Evolutionary conservation across 2,329 filamentous ascomycete genomes (phyloP), one percentile per base, ranked within the genome.

Genomic region (Fusarium goolgardi): DNA sequence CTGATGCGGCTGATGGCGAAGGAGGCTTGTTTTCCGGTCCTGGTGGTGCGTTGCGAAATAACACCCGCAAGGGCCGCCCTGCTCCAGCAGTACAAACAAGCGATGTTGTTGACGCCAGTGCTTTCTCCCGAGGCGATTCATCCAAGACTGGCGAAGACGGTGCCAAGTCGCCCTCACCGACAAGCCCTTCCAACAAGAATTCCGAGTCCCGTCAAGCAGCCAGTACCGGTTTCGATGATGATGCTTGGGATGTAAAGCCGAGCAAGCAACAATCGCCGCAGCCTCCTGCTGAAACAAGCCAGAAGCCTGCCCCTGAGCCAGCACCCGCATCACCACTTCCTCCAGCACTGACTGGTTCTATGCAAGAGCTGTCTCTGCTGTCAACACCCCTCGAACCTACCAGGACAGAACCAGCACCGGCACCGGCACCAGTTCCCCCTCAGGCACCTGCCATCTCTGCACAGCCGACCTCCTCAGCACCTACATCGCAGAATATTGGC

Each of bases 201-300:
- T 70, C 75, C 37, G 77, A 75, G 51, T 58, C 70, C 52, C 70
- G 67, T 29, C 67, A 63, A 55, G 40, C 63, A 37, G 27, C 63
- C 16, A 70, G 71, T 29, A 82, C 84, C 61, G 93, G 93, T 4
- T 98, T 98, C 75, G 96, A 99, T 52, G 96, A 98, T 75, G 93
- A 98, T 81, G 96, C 96, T 11, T 99, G 96, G 96, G 93, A 96
- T 74, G 91, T 97, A 50, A 97, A 97, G 81, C 92, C 93, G 20
- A 87, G 91, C 16, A 91, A 89, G 75, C 86, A 89, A 67, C 78
- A 73, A 52, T 62, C 69, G 65, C 55, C 57, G 39, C 59, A 57
- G 20, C 46, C 58, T 20, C 29, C 61, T 32, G 57, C 25, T 40
- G 66, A 67, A 45, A 29, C 72, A 23, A 56, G 59, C 23, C 51